phyloP scores from a whole-genome alignment of 495 filamentous ascomycete genomes.

The Articulospora tetracladia region DNA sequence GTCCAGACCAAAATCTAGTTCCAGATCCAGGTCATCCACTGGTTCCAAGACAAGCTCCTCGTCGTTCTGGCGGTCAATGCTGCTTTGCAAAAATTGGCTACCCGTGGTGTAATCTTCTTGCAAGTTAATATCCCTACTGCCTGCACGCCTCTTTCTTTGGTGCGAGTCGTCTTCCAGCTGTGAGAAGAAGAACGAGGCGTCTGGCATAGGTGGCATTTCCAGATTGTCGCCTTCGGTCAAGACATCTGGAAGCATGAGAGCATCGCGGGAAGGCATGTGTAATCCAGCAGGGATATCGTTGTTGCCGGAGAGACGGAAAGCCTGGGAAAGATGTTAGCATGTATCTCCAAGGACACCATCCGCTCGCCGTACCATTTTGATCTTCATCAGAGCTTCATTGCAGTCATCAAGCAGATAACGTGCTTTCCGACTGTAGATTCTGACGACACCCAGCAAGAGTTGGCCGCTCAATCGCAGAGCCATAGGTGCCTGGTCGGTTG shows the following conservation, averaged over 20 bases:
- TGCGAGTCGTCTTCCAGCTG: constrained; percentile 54
- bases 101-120: constrained; percentile 50
- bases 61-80: constrained; percentile 42
- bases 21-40: constrained; percentile 51
- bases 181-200: constrained; percentile 69
- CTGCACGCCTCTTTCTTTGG: constrained; percentile 53
- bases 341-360: neutral
- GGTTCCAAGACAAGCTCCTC: constrained; percentile 46
- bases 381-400: constrained; percentile 93
- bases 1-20: constrained; percentile 56
- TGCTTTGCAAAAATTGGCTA: constrained; percentile 67
- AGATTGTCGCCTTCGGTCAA: constrained; percentile 88
- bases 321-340: constrained; percentile 45
- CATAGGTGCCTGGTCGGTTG: constrained; percentile 90
- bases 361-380: constrained; percentile 79
- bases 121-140: constrained; percentile 61
- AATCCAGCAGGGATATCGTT: constrained; percentile 71
- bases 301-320: constrained; percentile 74
- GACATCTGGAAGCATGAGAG: constrained; percentile 78
- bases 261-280: constrained; percentile 59
- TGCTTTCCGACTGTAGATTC: constrained; percentile 96
- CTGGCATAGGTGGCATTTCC: constrained; percentile 58
- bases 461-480: constrained; percentile 91
- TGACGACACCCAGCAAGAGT: constrained; percentile 88
- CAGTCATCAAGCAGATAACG: constrained; percentile 95